phyloP scores from a whole-genome alignment of 345 rosid species.

The Hibiscus syriacus region DNA sequence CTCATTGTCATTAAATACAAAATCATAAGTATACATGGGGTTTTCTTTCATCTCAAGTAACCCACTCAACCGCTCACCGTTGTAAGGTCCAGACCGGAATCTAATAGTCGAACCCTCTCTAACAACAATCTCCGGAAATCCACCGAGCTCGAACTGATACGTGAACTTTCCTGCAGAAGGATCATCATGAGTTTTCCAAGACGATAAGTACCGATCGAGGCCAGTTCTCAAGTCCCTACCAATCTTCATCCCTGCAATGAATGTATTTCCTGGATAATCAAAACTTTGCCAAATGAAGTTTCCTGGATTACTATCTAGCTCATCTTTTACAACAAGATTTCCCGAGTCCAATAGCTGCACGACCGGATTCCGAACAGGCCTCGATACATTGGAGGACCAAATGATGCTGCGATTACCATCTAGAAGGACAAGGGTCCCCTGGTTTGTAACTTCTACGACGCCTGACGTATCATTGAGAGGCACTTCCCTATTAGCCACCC shows the following conservation, averaged over 20 bases:
- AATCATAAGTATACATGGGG: constrained; percentile 10
- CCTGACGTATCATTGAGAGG: constrained; percentile 28
- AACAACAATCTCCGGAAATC: constrained; percentile 30
- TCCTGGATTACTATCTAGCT: neutral
- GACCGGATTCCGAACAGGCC: constrained; percentile 18
- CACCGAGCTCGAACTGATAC: constrained; percentile 18
- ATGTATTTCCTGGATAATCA: constrained; percentile 34
- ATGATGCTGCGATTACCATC: constrained; percentile 4
- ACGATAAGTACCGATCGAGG: constrained; percentile 23
- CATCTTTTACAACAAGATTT: constrained; percentile 41
- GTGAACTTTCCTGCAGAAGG: constrained; percentile 29
- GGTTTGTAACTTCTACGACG: constrained; percentile 3
- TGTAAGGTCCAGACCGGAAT: constrained; percentile 38
- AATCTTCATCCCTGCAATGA: constrained; percentile 41
- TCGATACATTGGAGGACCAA: constrained; percentile 32
- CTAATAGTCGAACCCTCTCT: neutral
- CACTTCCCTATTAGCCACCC: constrained; percentile 42
- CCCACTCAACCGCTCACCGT: constrained; percentile 39
- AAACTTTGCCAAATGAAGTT: constrained; percentile 46
- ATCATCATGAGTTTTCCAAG: constrained; percentile 38
- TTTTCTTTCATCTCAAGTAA: constrained; percentile 17
- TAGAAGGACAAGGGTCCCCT: constrained; percentile 21
- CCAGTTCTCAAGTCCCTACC: constrained; percentile 34
- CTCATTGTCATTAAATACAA: constrained; percentile 20
- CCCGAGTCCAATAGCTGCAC: constrained; percentile 42